Evolutionary conservation across 805 yeast species (phyloP), one percentile per base, ranked within the genome.

Genomic region (Cyberlindnera bimundalis): DNA sequence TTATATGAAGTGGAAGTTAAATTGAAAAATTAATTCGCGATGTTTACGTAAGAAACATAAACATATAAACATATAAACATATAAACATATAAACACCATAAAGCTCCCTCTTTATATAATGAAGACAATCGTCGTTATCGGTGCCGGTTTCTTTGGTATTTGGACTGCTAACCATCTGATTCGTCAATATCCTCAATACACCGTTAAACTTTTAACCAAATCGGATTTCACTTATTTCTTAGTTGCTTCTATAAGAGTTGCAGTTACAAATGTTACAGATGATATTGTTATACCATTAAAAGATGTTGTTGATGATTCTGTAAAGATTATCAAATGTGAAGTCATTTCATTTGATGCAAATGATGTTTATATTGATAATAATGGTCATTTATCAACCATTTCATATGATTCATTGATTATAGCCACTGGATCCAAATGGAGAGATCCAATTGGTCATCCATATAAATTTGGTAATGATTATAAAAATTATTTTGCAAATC

Each of bases 391-490:
- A 9, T 5, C n/a, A 16, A 29, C 29, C 3, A 6, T 50, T 3
- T 25, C 41, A 8, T 60, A 48, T 35, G 64, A 59, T 32, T 45
- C 46, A 2, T 38, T 62, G 29, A 51, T 63, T 12, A 24, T 62
- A 12, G 65, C 64, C 13, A 59, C 65, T 3, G 66, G 67, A 14
- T 44, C 56, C 12, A 50, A 40, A 10, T 57, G 65, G 62, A 19
- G 45, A 6, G 56, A 52, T 18, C 64, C 65, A 25, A 47, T 60
- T 12, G 47, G 53, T 12, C 29, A 44, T 4, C 41, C 54, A 1
- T 15, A 39, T 17, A 14, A 17, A 6, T 48, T 52, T 36, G 52
- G 48, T 4, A 45, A 51, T 27, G 40, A 41, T 17, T 41, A 47
- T 27, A 29, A 42, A 13, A 32, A 19, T 1, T 51, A 58, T 35